phyloP scores from a whole-genome alignment of 2,329 filamentous ascomycete species.

The Stachybotrys echinatus region DNA sequence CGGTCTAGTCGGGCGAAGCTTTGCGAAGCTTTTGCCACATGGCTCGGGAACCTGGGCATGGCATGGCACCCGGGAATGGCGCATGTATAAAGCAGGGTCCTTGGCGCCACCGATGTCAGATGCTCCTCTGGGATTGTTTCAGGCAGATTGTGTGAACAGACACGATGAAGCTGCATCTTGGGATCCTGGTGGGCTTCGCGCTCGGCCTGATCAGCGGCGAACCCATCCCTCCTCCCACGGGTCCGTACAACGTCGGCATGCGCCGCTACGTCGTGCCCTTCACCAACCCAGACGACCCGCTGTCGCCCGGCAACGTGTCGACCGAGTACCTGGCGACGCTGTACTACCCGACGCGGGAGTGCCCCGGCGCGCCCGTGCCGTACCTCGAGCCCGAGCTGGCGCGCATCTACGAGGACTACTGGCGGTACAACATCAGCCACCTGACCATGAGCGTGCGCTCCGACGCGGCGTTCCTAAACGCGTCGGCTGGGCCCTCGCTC shows the following conservation, averaged over 20 bases:
- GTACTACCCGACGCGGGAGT: slow-evolving; percentile 8
- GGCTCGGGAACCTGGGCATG: no score
- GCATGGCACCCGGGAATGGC: no score
- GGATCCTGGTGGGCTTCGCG: background rate
- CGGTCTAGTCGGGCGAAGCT: no score
- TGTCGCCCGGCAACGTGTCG: slow-evolving; percentile 4
- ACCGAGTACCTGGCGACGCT: slow-evolving; percentile 9
- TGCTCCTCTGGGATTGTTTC: background rate
- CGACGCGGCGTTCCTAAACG: slow-evolving; percentile 5
- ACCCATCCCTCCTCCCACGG: background rate
- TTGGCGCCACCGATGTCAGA: background rate
- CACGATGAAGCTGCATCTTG: background rate
- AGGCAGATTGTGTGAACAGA: no score
- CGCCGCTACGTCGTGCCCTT: slow-evolving; percentile 4
- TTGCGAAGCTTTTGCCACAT: background rate
- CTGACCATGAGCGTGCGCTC: slow-evolving; percentile 6
- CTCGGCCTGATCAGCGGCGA: background rate
- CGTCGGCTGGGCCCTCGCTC: slow-evolving; percentile 4
- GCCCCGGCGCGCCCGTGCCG: background rate
- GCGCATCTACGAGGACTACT: slow-evolving; percentile 2
- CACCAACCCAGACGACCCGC: background rate
- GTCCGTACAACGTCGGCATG: slow-evolving; percentile 9
- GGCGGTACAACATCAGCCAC: slow-evolving; percentile 7
- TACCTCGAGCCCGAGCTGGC: slow-evolving; percentile 9
- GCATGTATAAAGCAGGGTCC: background rate